These are phyloP conservation scores for Ogataea pini DNA, from an alignment of 805 yeast genomes.

Conservation along the genomic window DNA sequence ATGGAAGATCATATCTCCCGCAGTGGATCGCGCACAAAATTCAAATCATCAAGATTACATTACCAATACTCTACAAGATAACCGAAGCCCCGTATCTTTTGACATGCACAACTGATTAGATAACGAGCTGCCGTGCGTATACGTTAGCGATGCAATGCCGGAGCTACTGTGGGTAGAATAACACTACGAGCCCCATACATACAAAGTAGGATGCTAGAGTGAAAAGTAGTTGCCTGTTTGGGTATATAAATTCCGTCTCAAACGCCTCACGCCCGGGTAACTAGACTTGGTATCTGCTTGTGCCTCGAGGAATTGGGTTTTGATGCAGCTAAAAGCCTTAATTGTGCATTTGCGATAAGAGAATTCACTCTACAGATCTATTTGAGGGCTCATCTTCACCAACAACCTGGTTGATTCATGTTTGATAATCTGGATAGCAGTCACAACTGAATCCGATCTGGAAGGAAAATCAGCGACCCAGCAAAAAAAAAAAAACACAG, in stretches of 20 bases:
- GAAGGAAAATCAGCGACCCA: no score
- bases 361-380: neutral
- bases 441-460: no score
- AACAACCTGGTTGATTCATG: neutral
- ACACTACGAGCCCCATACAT: constrained; percentile 1
- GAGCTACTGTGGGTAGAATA: neutral
- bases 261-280: neutral
- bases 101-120: constrained; percentile 5
- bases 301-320: neutral
- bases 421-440: neutral
- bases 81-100: constrained; percentile 3
- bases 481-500: no score
- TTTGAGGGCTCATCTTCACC: neutral
- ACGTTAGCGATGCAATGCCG: constrained; percentile 2
- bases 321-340: neutral
- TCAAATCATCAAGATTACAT: no score
- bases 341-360: neutral
- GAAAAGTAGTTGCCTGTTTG: neutral
- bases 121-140: constrained; percentile 1
- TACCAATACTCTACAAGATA: constrained; percentile 2
- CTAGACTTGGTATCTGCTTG: neutral
- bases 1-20: no score
- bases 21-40: no score
- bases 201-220: neutral
- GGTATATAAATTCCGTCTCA: neutral